Evolutionary conservation across 2,329 filamentous ascomycete species (phyloP), one percentile per base, ranked within the genome.

Genomic region (Talaromyces sp.): DNA sequence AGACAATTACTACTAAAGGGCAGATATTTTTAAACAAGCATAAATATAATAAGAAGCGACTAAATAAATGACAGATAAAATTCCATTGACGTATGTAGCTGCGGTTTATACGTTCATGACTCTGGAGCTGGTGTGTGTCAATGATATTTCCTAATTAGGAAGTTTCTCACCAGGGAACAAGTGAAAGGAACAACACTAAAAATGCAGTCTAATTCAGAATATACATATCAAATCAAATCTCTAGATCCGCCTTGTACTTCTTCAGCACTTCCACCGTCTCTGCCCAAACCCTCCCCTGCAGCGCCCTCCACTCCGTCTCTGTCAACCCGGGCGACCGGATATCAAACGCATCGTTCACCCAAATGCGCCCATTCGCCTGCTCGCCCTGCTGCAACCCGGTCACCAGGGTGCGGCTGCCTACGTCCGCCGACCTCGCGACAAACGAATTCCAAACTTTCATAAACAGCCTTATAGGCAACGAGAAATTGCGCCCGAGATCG

Each of bases 311-410:
- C 47, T 60, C 61, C 13, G 25, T 42, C 28, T 30, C 39, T 4
- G 60, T 58, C 19, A 62, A 30, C 30, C 55, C 51, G 27, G 60
- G 60, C 8, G 60, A 62, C 17, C 36, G n/a, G 22, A 57, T 49
- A 39, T 61, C 59, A 49, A 61, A 61, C 28, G 11, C 19, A 55
- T 59, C 60, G 32, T 62, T 62, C 17, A 51, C 39, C 60, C 60
- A 62, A 30, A 59, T 22, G 28, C 57, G 36, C 27, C 60, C 60
- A 62, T 62, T 61, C 9, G 59, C 59, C 27, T 61, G 55, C 36
- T 54, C 55, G 8, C 59, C 59, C 28, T 53, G 33, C 19, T n/a
- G 44, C 49, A 61, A 39, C 32, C 59, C 59, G 33, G 59, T 53
- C 33, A 61, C 59, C 19, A 61, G 28, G 2, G 55, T 57, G 19